A percentile compares a stretch with the other conserved stretches of the same genome.
Conservation (phyloP, 441 rosid species). For the Viola pubescens region DNA sequence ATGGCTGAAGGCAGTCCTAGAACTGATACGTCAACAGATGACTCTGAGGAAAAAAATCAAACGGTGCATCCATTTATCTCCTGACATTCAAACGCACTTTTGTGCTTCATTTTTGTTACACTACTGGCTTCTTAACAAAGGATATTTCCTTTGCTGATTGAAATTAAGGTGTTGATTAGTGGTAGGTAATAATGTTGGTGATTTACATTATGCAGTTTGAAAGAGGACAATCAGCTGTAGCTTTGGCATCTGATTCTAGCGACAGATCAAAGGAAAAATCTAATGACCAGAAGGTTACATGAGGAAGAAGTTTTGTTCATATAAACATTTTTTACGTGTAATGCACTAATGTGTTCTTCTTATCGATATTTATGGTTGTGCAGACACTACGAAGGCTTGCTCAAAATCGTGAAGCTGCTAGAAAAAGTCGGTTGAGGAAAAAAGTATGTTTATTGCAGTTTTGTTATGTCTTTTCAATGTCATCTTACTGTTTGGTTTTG, state of each 20-base stretch:
- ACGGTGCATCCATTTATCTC: slow-evolving; percentile 38
- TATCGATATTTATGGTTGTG: slow-evolving; percentile 1
- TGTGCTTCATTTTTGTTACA: neutral
- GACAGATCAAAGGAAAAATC: slow-evolving; percentile 76
- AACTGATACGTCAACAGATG: slow-evolving; percentile 79
- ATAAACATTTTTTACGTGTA: neutral
- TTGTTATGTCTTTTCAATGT: slow-evolving; percentile 1
- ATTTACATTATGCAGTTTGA: slow-evolving; percentile 47
- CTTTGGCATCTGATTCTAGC: slow-evolving; percentile 62
- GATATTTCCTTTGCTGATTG: neutral
- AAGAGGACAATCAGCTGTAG: slow-evolving; percentile 36
- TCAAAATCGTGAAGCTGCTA: slow-evolving; percentile 86
- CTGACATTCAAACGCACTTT: slow-evolving; percentile 8
- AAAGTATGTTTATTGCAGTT: slow-evolving; percentile 30
- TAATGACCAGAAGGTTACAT: slow-evolving; percentile 61
- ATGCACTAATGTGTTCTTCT: slow-evolving; percentile 1
- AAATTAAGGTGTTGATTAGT: slow-evolving; percentile 3
- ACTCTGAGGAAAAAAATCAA: slow-evolving; percentile 68
- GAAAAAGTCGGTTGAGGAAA: slow-evolving; percentile 71
- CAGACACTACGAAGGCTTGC: slow-evolving; percentile 72
- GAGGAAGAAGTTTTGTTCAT: slow-evolving; percentile 3
- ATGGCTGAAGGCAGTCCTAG: slow-evolving; percentile 71
- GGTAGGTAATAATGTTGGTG: slow-evolving; percentile 11
- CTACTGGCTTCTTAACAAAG: too few species aligned
- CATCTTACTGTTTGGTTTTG: neutral